Evolutionary conservation across 2,329 filamentous ascomycete species (phyloP).

Genomic region (Davidsoniella neocaledoniae): DNA sequence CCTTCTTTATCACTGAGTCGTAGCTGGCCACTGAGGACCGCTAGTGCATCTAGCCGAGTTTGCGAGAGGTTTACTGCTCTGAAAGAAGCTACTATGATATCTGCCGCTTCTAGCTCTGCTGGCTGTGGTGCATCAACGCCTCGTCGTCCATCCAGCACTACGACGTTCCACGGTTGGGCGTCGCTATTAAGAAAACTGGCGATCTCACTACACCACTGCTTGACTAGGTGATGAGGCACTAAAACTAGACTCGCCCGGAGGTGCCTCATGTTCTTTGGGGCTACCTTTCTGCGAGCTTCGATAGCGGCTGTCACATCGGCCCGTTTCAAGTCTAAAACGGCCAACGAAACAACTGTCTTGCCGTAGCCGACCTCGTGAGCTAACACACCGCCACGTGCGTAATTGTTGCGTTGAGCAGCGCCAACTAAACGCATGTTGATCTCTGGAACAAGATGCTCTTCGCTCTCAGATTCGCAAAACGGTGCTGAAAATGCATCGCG

Average conservation of each 20-base stretch:
- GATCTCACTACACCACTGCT: conserved; percentile 24
- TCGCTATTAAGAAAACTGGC: conserved; percentile 18
- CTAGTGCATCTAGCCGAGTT: conserved; percentile 7
- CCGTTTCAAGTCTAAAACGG: conserved; percentile 20
- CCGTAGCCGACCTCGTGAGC: conserved; percentile 29
- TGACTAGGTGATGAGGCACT: conserved; percentile 24
- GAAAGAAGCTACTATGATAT: conserved; percentile 22
- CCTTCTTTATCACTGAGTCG: conserved; percentile 12
- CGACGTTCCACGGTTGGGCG: conserved; percentile 13
- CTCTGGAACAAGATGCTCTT: conserved; percentile 21
- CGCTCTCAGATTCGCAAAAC: conserved; percentile 23
- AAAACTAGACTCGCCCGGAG: conserved; percentile 24
- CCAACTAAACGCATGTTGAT: conserved; percentile 22
- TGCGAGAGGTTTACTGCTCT: conserved; percentile 14
- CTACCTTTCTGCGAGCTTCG: conserved; percentile 7
- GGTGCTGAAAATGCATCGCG: conserved; percentile 14
- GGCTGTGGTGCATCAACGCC: conserved; percentile 15
- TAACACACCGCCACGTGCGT: conserved; percentile 23
- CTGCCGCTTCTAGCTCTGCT: conserved; percentile 17
- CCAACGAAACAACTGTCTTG: conserved; percentile 27
- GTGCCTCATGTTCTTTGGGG: conserved; percentile 10
- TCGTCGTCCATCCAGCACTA: conserved; percentile 13
- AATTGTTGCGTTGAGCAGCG: conserved; percentile 17
- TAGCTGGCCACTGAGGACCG: conserved; percentile 9
- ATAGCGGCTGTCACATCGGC: conserved; percentile 15